Evolutionary conservation across 345 rosid genomes (phyloP).

Genomic region (Pelargonium nanum): DNA sequence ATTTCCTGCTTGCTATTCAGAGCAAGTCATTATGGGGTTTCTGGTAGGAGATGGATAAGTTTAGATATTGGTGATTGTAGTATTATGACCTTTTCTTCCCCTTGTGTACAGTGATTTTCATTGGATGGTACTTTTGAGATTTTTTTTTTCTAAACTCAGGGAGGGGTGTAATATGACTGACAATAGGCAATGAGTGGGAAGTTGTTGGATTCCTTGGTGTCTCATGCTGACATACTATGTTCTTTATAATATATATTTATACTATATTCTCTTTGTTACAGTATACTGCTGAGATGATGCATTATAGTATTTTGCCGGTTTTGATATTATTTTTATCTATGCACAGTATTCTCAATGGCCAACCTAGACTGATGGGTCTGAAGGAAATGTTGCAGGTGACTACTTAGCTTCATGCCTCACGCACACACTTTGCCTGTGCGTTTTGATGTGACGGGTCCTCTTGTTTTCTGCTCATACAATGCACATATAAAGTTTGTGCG

Average conservation of each 20-base stretch:
- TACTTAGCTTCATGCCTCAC: constrained; percentile 3
- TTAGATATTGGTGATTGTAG: too few species aligned
- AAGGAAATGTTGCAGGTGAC: constrained; percentile 85
- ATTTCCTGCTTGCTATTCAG: too few species aligned
- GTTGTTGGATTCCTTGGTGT: too few species aligned
- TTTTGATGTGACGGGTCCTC: too few species aligned
- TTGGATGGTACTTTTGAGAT: too few species aligned
- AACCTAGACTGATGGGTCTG: constrained; percentile 86
- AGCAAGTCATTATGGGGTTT: too few species aligned
- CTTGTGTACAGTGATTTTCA: too few species aligned
- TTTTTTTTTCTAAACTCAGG: too few species aligned
- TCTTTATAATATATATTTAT: neutral
- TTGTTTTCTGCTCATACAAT: too few species aligned
- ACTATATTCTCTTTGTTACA: neutral
- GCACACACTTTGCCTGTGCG: neutral
- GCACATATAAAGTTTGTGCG: neutral
- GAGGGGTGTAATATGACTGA: too few species aligned
- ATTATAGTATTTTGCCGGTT: neutral
- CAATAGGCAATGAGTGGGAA: neutral
- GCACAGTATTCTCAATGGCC: constrained; percentile 71
- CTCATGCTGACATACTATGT: neutral
- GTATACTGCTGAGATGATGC: neutral
- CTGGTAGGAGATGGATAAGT: too few species aligned
- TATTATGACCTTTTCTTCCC: too few species aligned
- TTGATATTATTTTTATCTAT: constrained; percentile 13